phyloP scores from a whole-genome alignment of 2,329 filamentous ascomycete species.

The Beauveria brongniartii region DNA sequence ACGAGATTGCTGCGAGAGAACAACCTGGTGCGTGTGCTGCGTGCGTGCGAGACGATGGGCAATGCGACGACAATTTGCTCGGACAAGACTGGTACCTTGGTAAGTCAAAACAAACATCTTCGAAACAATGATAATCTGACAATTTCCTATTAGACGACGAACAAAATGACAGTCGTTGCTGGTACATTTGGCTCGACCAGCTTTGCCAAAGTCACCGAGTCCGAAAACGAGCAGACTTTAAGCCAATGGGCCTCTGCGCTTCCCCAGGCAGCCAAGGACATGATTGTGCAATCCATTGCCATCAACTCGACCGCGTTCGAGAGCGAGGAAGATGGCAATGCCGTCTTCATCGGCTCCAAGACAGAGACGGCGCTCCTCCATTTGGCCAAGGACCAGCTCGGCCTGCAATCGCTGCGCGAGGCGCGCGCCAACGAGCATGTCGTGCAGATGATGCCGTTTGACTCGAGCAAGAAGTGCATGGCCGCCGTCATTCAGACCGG shows the following conservation, averaged over 20 bases:
- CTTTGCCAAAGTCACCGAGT: conserved; percentile 23
- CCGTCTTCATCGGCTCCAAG: conserved; percentile 46
- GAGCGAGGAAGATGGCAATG: conserved; percentile 35
- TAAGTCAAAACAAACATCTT: not conserved
- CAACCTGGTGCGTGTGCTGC: conserved; percentile 58
- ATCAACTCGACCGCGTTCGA: conserved; percentile 55
- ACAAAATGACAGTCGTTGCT: conserved; percentile 68
- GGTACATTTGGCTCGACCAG: conserved; percentile 48
- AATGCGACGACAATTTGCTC: conserved; percentile 70
- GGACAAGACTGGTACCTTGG: conserved; percentile 39
- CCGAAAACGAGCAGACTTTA: conserved; percentile 16
- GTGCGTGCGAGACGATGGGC: conserved; percentile 66
- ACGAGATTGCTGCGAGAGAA: conserved; percentile 64
- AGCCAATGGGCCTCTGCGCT: conserved; percentile 15
- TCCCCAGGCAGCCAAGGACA: conserved; percentile 21
- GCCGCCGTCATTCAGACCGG: conserved; percentile 41
- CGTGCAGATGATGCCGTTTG: conserved; percentile 45
- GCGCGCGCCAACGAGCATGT: conserved; percentile 37
- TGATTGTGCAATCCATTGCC: conserved; percentile 35
- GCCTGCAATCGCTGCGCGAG: conserved; percentile 38
- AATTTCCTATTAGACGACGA: conserved; percentile 35
- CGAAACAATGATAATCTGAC: not conserved
- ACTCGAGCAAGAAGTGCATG: conserved; percentile 49
- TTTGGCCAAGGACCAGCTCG: conserved; percentile 41
- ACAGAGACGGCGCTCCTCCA: conserved; percentile 47